Conservation (phyloP, 2,329 filamentous ascomycete genomes). For the Apiospora pterosperma region DNA sequence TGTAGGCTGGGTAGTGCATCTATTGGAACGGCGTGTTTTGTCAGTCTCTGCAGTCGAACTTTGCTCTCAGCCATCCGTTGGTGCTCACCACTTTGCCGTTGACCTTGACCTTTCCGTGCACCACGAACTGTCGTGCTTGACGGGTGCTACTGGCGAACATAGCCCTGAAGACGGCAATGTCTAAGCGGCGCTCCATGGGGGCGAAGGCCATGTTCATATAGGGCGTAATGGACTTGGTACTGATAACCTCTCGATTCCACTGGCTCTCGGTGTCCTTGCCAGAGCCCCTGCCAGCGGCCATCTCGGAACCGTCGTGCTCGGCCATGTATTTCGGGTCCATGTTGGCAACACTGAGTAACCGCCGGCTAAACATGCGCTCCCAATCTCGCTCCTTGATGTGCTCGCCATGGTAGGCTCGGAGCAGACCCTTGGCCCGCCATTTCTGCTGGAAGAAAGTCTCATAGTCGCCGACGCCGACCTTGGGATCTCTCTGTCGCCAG, state of each 20-base stretch:
- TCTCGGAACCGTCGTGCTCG: slow-evolving; percentile 73
- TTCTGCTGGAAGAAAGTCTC: slow-evolving; percentile 97
- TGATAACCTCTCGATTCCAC: background rate
- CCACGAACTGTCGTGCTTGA: slow-evolving; percentile 90
- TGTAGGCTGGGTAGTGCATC: slow-evolving; percentile 91
- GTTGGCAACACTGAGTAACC: slow-evolving; percentile 76
- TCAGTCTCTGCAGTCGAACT: background rate
- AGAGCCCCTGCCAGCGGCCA: slow-evolving; percentile 79
- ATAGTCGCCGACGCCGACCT: slow-evolving; percentile 30
- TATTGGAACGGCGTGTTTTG: slow-evolving; percentile 30
- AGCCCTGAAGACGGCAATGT: slow-evolving; percentile 91
- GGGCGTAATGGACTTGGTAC: slow-evolving; percentile 56
- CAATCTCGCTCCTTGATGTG: slow-evolving; percentile 91
- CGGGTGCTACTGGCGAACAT: slow-evolving; percentile 91
- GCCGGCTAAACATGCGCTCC: slow-evolving; percentile 86
- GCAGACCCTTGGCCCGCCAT: slow-evolving; percentile 83
- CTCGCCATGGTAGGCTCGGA: slow-evolving; percentile 90
- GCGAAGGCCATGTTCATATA: slow-evolving; percentile 97
- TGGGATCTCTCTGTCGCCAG: slow-evolving; percentile 46
- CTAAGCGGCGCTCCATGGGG: slow-evolving; percentile 83
- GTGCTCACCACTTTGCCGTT: slow-evolving; percentile 84
- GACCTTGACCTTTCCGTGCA: slow-evolving; percentile 90
- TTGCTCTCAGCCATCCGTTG: background rate
- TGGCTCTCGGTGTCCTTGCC: slow-evolving; percentile 47
- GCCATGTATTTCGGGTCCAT: slow-evolving; percentile 84